Percentiles rank a stretch among this genome's conserved stretches.
These are phyloP conservation scores for Tetradesmus obliquus DNA, from an alignment of 139 green algal genomes.

Conservation along the genomic window DNA sequence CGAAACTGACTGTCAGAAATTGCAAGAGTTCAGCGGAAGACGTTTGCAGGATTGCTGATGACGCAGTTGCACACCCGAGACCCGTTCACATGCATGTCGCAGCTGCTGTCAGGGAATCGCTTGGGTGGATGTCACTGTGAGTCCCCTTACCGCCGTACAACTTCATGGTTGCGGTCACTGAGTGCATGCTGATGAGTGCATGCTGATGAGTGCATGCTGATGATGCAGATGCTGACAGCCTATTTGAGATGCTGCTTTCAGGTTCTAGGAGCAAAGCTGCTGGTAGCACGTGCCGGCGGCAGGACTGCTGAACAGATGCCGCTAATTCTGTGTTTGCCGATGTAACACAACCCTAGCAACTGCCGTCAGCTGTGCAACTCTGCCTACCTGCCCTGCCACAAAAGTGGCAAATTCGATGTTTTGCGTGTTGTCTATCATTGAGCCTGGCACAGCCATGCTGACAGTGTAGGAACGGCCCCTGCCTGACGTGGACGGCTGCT, in stretches of 20 bases:
- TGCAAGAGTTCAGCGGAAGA: too few species aligned
- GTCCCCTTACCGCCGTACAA: too few species aligned
- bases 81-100: too few species aligned
- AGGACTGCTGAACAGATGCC: neutral
- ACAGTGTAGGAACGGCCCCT: constrained; percentile 62
- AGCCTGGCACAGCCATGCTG: constrained; percentile 80
- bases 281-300: too few species aligned
- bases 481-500: constrained; percentile 1
- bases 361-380: neutral
- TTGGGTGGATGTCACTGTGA: too few species aligned
- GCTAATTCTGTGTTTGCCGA: neutral
- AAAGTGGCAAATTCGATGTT: constrained; percentile 77
- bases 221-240: neutral
- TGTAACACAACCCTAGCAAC: neutral
- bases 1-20: too few species aligned
- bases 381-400: constrained; percentile 67
- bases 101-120: too few species aligned
- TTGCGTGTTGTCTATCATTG: constrained; percentile 82
- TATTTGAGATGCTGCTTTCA: neutral
- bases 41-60: too few species aligned
- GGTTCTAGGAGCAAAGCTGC: too few species aligned
- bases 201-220: neutral
- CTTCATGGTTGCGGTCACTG: too few species aligned
- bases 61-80: too few species aligned
- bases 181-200: neutral